phyloP scores from a whole-genome alignment of 2,329 filamentous ascomycete species.

The Apiospora arundinis region DNA sequence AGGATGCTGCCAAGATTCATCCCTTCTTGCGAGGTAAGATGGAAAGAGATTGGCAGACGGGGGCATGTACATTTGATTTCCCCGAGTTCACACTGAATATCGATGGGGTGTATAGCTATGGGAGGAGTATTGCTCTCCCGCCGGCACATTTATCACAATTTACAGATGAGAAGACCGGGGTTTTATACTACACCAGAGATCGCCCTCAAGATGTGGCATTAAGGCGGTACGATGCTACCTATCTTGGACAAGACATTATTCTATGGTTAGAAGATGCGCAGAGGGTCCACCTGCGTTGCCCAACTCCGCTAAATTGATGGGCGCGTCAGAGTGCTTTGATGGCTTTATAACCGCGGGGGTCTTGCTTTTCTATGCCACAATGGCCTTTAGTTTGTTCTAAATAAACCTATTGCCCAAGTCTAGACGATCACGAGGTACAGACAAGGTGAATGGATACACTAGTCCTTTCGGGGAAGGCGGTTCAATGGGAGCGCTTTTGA shows the following conservation, averaged over 20 bases:
- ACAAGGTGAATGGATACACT: not conserved
- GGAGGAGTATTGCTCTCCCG: not conserved
- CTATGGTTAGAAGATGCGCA: not conserved
- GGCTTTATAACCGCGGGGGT: not conserved
- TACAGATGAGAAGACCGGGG: not conserved
- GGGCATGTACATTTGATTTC: not conserved
- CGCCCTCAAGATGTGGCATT: not conserved
- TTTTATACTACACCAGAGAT: not conserved
- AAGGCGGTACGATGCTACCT: not conserved
- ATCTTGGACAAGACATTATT: not conserved
- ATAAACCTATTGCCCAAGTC: not conserved
- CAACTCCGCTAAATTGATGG: not conserved
- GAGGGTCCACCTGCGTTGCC: not conserved
- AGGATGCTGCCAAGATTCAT: not conserved
- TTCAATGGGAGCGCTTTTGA: not conserved
- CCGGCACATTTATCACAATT: slow-evolving; percentile 4
- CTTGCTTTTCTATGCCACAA: not conserved
- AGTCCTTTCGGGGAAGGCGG: not conserved
- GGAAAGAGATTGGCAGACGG: not conserved
- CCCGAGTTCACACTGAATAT: not conserved
- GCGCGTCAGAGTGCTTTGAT: not conserved
- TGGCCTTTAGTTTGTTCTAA: not conserved
- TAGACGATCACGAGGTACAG: not conserved
- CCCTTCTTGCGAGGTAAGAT: not conserved
- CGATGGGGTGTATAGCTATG: not conserved